Evolutionary conservation across 78 protist species (phyloP).

Genomic region (Speleostelium caveatum): DNA sequence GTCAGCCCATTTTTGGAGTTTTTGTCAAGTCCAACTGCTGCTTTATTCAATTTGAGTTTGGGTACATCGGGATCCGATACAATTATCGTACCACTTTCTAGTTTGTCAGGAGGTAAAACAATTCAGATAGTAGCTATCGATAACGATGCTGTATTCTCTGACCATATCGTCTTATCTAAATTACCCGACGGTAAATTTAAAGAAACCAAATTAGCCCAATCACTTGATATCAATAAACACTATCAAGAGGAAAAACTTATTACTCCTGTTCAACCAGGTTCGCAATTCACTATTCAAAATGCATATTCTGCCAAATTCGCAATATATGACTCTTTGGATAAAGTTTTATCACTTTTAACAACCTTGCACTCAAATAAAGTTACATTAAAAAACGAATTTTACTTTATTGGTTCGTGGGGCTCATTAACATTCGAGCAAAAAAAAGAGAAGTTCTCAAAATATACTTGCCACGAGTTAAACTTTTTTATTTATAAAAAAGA

Average conservation of each 20-base stretch:
- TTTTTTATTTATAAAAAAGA: constrained; percentile 69
- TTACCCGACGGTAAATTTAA: constrained; percentile 11
- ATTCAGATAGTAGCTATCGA: constrained; percentile 32
- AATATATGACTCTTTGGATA: constrained; percentile 43
- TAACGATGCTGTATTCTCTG: constrained; percentile 24
- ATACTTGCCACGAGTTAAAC: constrained; percentile 70
- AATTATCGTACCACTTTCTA: not conserved
- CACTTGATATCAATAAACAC: constrained; percentile 36
- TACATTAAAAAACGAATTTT: constrained; percentile 38
- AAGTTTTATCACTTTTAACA: constrained; percentile 29
- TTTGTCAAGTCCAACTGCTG: constrained; percentile 14
- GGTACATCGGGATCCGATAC: constrained; percentile 3
- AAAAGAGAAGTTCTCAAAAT: constrained; percentile 73
- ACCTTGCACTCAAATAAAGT: not conserved
- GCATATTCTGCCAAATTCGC: constrained; percentile 33
- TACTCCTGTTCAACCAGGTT: constrained; percentile 15
- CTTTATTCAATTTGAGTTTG: constrained; percentile 24
- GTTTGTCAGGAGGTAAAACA: not conserved
- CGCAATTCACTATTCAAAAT: constrained; percentile 23
- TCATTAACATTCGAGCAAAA: constrained; percentile 52
- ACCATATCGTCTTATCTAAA: not conserved
- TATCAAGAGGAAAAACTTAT: constrained; percentile 61
- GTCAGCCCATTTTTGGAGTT: constrained; percentile 29
- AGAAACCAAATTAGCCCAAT: constrained; percentile 19
- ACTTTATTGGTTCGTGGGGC: constrained; percentile 47